Evolutionary conservation across 1,284 basidiomycete species (phyloP).

Genomic region (Ceratobasidium sp.): DNA sequence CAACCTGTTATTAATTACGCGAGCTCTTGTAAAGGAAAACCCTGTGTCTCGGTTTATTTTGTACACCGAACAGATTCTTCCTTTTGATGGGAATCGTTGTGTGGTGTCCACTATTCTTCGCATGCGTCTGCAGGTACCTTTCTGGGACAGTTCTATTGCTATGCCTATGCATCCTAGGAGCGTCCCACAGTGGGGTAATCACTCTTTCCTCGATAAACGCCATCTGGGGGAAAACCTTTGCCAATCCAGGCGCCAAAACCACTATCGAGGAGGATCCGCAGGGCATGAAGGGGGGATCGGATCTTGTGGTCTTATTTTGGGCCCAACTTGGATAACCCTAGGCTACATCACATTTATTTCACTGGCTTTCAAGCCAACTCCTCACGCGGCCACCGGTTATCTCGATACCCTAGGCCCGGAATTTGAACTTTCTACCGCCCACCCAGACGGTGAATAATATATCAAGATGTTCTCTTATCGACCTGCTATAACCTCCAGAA

Average conservation of each 20-base stretch:
- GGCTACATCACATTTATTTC: background rate
- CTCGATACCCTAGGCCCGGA: background rate
- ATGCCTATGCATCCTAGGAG: background rate
- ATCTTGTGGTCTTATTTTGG: constrained; percentile 3
- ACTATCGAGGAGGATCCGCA: constrained; percentile 7
- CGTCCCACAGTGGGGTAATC: background rate
- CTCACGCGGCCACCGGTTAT: background rate
- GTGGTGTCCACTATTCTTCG: background rate
- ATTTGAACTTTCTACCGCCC: background rate
- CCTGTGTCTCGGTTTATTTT: background rate
- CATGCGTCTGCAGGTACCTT: background rate
- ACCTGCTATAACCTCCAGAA: background rate
- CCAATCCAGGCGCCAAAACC: background rate
- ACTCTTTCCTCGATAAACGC: background rate
- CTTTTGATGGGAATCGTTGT: background rate
- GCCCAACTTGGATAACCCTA: background rate
- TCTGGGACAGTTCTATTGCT: background rate
- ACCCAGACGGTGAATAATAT: background rate
- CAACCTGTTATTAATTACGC: background rate
- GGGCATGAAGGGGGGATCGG: background rate
- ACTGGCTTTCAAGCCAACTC: background rate
- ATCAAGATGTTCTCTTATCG: background rate
- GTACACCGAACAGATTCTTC: background rate
- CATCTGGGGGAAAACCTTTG: background rate
- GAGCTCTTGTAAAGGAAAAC: background rate